Base-by-base conservation (phyloP, 2,329 filamentous ascomycete genomes). In the Lecanicillium sp. region DNA sequence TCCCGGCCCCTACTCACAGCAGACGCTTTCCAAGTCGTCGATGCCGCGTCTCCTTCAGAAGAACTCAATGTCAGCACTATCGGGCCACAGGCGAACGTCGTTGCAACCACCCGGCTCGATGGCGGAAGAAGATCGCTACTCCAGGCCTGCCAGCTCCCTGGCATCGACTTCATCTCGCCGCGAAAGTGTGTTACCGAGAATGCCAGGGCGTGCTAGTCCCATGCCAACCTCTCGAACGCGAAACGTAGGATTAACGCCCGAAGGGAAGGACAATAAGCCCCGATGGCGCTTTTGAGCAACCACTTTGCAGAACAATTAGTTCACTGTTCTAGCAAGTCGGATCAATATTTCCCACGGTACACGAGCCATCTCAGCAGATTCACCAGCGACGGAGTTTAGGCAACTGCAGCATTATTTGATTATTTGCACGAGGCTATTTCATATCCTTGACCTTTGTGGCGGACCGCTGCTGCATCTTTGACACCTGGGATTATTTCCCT, bases 71-170 rank as follows among this genome's bases (percentile, higher is more conserved):
- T 62, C 65, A 11, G 54, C 61, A 1, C 51, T 66, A n/a, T 39
- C 46, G 3, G 58, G 59, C 29, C 68, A 61, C 39, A 67, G 76
- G 15, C 68, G 75, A 20, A 63, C 68, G 5, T 79, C 75, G 1
- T 53, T 77, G 18, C 73, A 78, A 39, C 70, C 72, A 3, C 60
- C 64, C 13, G 51, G 51, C 29, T 22, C 41, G 43, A 43, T 55
- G 40, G 41, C 46, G 9, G 51, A 54, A 12, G 53, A 51, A 20
- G 54, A 58, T 44, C 39, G 52, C 49, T 49, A 45, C 48, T 49
- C 58, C 53, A 68, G 77, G 20, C 69, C 78, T 10, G 71, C 69
- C 31, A 81, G 74, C 52, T 80, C 77, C 3, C 50, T 81, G 32
- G 70, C 74, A 6, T 58, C 61, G 3, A 50, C 27, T 14, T n/a